Evolutionary conservation across 1,139 yeast genomes (phyloP).

Genomic region (Wickerhamomyces sp.): DNA sequence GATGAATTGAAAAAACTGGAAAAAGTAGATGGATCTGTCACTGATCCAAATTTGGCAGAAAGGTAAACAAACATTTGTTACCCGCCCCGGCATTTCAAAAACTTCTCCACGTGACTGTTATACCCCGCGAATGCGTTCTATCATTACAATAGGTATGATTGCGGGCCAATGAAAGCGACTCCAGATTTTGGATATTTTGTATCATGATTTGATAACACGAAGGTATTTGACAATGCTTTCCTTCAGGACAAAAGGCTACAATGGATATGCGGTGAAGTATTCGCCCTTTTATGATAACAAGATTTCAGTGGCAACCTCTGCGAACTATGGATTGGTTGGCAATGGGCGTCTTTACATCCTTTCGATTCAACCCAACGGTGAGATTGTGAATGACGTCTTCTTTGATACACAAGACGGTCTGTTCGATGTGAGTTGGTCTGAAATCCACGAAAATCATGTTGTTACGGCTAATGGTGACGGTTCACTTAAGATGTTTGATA

Average conservation of each 20-base stretch:
- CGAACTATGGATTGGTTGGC: conserved; percentile 92
- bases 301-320: conserved; percentile 83
- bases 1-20: too few relatives aligned
- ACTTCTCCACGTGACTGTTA: too few relatives aligned
- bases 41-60: conserved; percentile 1
- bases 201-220: too few relatives aligned
- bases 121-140: too few relatives aligned
- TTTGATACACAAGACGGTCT: conserved; percentile 95
- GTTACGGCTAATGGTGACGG: conserved; percentile 90
- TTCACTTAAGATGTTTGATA: conserved; percentile 74
- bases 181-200: too few relatives aligned
- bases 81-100: too few relatives aligned
- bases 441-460: conserved; percentile 80
- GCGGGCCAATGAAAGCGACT: too few relatives aligned
- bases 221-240: conserved; percentile 76
- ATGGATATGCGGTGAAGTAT: conserved; percentile 84
- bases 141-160: too few relatives aligned
- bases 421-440: conserved; percentile 88
- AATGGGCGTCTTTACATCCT: conserved; percentile 78
- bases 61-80: conserved; percentile 8
- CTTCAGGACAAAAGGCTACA: conserved; percentile 73
- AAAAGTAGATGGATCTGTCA: not conserved
- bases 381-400: conserved; percentile 44
- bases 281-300: conserved; percentile 91
- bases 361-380: conserved; percentile 63